Percentiles rank a stretch among this genome's conserved stretches.
Evolutionary conservation across 1,284 basidiomycete species (phyloP).

Genomic region (Sanguinoderma infundibulare): DNA sequence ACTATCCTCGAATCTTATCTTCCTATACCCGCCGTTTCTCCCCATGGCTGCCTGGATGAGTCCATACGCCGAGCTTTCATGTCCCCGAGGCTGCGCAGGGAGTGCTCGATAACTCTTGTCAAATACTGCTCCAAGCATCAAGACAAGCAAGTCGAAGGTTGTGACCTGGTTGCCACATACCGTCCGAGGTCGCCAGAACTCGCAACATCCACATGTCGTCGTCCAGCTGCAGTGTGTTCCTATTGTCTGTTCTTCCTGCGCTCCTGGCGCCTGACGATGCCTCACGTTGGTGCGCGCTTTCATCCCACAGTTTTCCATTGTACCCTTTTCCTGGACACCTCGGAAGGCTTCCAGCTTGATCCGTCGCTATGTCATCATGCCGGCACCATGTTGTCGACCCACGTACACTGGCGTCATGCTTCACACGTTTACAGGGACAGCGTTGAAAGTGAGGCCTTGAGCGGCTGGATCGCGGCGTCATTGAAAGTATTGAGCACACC

Average conservation of each 20-base stretch:
- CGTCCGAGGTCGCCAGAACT: too few relatives aligned
- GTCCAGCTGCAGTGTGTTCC: not conserved
- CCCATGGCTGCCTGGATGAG: not conserved
- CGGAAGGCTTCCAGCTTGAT: not conserved
- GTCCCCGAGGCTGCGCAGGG: not conserved
- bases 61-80: not conserved
- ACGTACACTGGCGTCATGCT: too few relatives aligned
- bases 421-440: too few relatives aligned
- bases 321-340: not conserved
- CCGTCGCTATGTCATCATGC: not conserved
- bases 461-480: too few relatives aligned
- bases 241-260: slow-evolving; percentile 5
- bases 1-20: not conserved
- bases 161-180: too few relatives aligned
- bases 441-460: too few relatives aligned
- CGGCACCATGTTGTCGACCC: too few relatives aligned
- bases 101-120: too few relatives aligned
- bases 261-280: too few relatives aligned
- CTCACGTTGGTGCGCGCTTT: not conserved
- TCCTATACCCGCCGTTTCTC: not conserved
- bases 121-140: too few relatives aligned
- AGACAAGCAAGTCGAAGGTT: too few relatives aligned
- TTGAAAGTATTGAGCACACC: too few relatives aligned
- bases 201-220: not conserved
- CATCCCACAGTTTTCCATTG: not conserved